Evolutionary conservation across 495 filamentous ascomycete species (phyloP), one percentile per base, ranked within the genome.

Genomic region (Cercophora sp.): DNA sequence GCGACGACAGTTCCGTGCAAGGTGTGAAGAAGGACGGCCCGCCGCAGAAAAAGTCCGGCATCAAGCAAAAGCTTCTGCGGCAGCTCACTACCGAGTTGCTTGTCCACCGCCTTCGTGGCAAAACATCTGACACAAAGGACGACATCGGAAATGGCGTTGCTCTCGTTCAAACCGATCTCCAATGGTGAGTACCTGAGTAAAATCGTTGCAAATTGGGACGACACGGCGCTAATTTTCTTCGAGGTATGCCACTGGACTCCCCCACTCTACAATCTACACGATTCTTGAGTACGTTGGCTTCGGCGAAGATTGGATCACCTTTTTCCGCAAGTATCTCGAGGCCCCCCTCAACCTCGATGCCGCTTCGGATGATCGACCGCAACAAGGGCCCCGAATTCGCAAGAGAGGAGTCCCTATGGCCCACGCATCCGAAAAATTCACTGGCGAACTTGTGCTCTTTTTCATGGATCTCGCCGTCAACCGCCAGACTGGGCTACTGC

Each of bases 391-490:
- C 4, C 74, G 71, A 23, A 64, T 67, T 2, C 78, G 84, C 15
- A 76, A 69, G 51, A 67, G 79, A 11, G 85, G 84, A 5, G 70
- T 85, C 9, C 84, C 83, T 1, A 83, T 84, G 63, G 77, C 79
- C 18, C 84, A 87, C 60, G 70, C 74, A 8, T 69, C 85, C 16
- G 81, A 82, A 19, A 78, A 83, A 48, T 64, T 82, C 32, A 74
- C 84, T 24, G 82, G 82, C 0, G 85, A 88, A 51, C 63, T 78
- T 1, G 69, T 86, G 6, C 67, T 88, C 1, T 87, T 85, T 62
- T 80, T 79, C 57, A 76, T 87, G 75, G 85, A 88, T 46, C 79
- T 80, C 44, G 74, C 79, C 3, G 76, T 88, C 37, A 87, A 87
- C 42, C 77, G 83, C 47, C 59, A 67, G 36, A 78, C 84, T 0